These are phyloP conservation scores for Aquilaria malaccensis DNA, from an alignment of 345 rosid species.

Conservation along the genomic window DNA sequence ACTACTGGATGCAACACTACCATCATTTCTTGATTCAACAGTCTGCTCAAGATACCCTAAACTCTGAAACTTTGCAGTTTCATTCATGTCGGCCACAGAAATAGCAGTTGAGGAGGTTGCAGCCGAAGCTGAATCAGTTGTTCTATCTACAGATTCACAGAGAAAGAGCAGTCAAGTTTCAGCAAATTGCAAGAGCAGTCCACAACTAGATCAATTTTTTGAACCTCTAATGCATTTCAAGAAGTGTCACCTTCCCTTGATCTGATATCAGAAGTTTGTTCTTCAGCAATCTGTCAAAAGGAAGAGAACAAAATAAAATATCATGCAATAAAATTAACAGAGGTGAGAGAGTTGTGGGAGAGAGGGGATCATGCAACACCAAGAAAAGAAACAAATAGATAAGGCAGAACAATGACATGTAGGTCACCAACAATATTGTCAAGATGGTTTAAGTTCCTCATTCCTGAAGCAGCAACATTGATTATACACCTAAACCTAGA, in stretches of 20 bases:
- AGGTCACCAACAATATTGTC: too few relatives aligned
- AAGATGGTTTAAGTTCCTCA: too few relatives aligned
- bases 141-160: slow-evolving; percentile 30
- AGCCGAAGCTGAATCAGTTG: slow-evolving; percentile 22
- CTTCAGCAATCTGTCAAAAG: slow-evolving; percentile 27
- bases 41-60: slow-evolving; percentile 24
- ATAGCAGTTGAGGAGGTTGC: slow-evolving; percentile 27
- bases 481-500: too few relatives aligned
- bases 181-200: slow-evolving; percentile 26
- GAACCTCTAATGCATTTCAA: slow-evolving; percentile 25
- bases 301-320: background rate
- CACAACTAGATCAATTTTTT: slow-evolving; percentile 29
- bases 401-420: too few relatives aligned
- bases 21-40: slow-evolving; percentile 43
- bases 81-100: slow-evolving; percentile 21
- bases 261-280: slow-evolving; percentile 27
- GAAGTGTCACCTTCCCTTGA: slow-evolving; percentile 34
- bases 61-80: slow-evolving; percentile 20
- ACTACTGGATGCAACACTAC: slow-evolving; percentile 48
- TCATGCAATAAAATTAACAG: background rate
- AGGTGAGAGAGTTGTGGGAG: too few relatives aligned
- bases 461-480: too few relatives aligned
- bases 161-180: slow-evolving; percentile 24
- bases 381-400: too few relatives aligned
- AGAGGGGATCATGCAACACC: too few relatives aligned